phyloP scores from a whole-genome alignment of 1,284 basidiomycete genomes.

The Mycena sp. region DNA sequence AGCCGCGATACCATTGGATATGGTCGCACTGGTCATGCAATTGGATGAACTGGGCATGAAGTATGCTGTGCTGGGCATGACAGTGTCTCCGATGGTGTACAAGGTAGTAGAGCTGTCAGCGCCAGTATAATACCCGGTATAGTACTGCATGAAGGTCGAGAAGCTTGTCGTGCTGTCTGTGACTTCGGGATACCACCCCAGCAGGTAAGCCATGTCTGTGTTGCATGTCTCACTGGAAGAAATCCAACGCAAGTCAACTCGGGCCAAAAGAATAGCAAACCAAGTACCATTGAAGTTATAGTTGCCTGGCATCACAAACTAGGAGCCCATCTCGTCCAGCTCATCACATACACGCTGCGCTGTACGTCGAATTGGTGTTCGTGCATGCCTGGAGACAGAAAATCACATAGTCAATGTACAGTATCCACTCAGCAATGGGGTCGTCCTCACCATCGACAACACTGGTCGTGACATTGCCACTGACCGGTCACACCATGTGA shows the following conservation, averaged over 20 bases:
- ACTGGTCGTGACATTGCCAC: constrained; percentile 49
- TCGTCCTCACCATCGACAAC: constrained; percentile 42
- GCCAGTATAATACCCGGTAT: constrained; percentile 43
- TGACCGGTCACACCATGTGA: constrained; percentile 67
- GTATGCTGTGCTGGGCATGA: constrained; percentile 45
- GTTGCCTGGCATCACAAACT: constrained; percentile 53
- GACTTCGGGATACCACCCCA: constrained; percentile 44
- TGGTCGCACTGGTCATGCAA: constrained; percentile 46
- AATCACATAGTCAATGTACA: constrained; percentile 32
- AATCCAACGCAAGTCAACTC: too few species aligned
- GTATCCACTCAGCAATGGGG: constrained; percentile 50
- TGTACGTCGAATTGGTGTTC: constrained; percentile 57
- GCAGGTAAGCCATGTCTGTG: constrained; percentile 52
- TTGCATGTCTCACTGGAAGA: constrained; percentile 55
- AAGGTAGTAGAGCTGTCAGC: constrained; percentile 34
- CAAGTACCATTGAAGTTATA: constrained; percentile 52
- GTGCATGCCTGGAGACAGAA: constrained; percentile 68
- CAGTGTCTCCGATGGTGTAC: constrained; percentile 49
- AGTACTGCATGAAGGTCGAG: constrained; percentile 53
- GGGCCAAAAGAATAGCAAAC: too few species aligned
- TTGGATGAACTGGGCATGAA: constrained; percentile 49
- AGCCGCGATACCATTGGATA: constrained; percentile 48
- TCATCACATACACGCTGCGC: constrained; percentile 56
- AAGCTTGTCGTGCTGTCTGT: constrained; percentile 48
- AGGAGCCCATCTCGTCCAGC: constrained; percentile 53